These are phyloP conservation scores for Phascolomyces articulosus DNA, from an alignment of 371 early-diverging fungal species.

Conservation along the genomic window DNA sequence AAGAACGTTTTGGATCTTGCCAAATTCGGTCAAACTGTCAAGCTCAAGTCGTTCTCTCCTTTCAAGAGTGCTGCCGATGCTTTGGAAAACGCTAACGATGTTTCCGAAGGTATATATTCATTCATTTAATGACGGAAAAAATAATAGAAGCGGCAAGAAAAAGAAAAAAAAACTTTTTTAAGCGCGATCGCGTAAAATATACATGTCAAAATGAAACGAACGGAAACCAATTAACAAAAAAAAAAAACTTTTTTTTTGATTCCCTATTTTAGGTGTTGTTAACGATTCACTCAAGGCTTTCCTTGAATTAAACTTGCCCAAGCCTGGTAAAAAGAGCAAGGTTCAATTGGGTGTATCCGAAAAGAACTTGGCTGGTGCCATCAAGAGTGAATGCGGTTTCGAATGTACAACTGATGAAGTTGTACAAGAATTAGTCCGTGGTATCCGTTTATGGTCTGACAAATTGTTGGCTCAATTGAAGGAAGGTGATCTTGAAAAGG, in stretches of 20 bases:
- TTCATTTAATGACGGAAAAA: background rate
- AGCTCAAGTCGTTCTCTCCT: constrained; percentile 93
- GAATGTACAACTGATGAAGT: constrained; percentile 83
- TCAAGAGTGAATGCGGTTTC: constrained; percentile 79
- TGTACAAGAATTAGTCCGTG: constrained; percentile 90
- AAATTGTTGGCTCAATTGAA: constrained; percentile 89
- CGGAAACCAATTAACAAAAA: too few relatives aligned
- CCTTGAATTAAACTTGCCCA: constrained; percentile 92
- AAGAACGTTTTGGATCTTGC: constrained; percentile 81
- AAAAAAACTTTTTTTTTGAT: background rate
- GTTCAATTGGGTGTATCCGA: constrained; percentile 92
- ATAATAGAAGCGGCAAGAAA: too few relatives aligned
- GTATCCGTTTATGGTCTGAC: constrained; percentile 89
- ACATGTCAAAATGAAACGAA: too few relatives aligned
- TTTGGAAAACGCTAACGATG: constrained; percentile 95
- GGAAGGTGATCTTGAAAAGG: constrained; percentile 90
- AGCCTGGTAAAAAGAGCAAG: constrained; percentile 72
- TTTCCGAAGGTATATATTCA: constrained; percentile 85
- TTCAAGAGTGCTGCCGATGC: constrained; percentile 98
- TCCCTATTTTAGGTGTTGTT: constrained; percentile 64
- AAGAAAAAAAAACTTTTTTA: too few relatives aligned
- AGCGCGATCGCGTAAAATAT: too few relatives aligned
- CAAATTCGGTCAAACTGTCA: constrained; percentile 90
- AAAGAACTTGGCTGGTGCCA: constrained; percentile 88
- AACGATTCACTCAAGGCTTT: constrained; percentile 88